These are phyloP conservation scores for Calonectria pteridis DNA, from an alignment of 2,329 filamentous ascomycete genomes.

Conservation along the genomic window DNA sequence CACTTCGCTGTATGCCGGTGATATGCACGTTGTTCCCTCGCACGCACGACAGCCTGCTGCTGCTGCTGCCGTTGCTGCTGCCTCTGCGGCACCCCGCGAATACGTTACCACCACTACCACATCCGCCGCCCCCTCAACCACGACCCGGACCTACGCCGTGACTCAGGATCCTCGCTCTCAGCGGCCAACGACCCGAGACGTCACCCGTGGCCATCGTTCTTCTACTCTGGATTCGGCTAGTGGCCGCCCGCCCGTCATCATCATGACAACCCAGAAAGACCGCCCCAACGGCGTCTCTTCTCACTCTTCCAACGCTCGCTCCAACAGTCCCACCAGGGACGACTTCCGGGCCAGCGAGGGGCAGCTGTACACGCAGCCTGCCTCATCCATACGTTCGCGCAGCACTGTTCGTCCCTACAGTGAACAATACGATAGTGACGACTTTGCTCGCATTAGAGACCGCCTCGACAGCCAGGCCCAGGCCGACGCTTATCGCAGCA, in stretches of 20 bases:
- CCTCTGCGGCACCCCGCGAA: slow-evolving; percentile 45
- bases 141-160: slow-evolving; percentile 69
- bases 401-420: slow-evolving; percentile 63
- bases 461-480: slow-evolving; percentile 59
- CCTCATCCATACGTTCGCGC: slow-evolving; percentile 66
- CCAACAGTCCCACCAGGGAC: slow-evolving; percentile 64
- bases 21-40: slow-evolving; percentile 66
- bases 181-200: slow-evolving; percentile 61
- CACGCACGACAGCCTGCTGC: slow-evolving; percentile 45
- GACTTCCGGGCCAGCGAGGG: slow-evolving; percentile 65
- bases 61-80: slow-evolving; percentile 12
- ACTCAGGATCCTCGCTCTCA: slow-evolving; percentile 64
- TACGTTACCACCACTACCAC: slow-evolving; percentile 49
- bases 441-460: slow-evolving; percentile 63
- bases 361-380: slow-evolving; percentile 68
- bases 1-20: slow-evolving; percentile 63
- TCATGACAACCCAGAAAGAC: slow-evolving; percentile 65
- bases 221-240: slow-evolving; percentile 63
- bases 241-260: slow-evolving; percentile 65
- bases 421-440: slow-evolving; percentile 63
- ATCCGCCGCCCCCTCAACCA: slow-evolving; percentile 54
- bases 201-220: slow-evolving; percentile 60
- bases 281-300: slow-evolving; percentile 55
- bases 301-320: slow-evolving; percentile 51
- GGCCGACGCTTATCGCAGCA: slow-evolving; percentile 61